A percentile compares a stretch with the other conserved stretches of the same genome.
Evolutionary conservation across 2,329 filamentous ascomycete species (phyloP).

Genomic region (Huntiella moniliformis): DNA sequence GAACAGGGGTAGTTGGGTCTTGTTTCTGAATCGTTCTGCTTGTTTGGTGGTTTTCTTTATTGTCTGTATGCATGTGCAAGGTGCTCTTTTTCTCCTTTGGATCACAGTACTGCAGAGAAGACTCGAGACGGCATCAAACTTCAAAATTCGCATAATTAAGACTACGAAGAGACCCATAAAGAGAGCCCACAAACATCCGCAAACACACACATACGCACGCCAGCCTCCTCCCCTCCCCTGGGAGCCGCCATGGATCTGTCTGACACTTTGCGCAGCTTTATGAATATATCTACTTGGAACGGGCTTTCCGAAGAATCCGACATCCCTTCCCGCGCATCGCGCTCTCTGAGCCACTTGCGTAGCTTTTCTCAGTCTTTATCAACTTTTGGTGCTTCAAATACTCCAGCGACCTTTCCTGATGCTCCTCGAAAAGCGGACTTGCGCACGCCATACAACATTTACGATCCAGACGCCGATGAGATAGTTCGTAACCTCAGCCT

Average conservation of each 20-base stretch:
- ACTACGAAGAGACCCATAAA: too few species aligned
- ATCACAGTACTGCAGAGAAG: too few species aligned
- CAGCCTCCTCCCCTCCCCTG: not conserved
- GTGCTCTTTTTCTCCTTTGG: too few species aligned
- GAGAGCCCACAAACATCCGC: too few species aligned
- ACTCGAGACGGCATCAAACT: too few species aligned
- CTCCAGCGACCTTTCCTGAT: slow-evolving; percentile 3
- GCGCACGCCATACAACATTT: slow-evolving; percentile 8
- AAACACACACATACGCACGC: too few species aligned
- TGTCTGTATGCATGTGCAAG: too few species aligned
- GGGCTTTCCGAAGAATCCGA: slow-evolving; percentile 19
- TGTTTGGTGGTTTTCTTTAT: too few species aligned
- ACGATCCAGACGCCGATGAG: slow-evolving; percentile 11
- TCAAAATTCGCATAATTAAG: too few species aligned
- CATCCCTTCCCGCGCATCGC: slow-evolving; percentile 7
- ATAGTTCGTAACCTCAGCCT: not conserved
- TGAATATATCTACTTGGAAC: slow-evolving; percentile 34
- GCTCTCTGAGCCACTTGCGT: slow-evolving; percentile 9
- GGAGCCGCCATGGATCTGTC: slow-evolving; percentile 4
- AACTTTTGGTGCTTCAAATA: not conserved
- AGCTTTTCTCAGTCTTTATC: slow-evolving; percentile 10
- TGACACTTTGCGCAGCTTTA: slow-evolving; percentile 24
- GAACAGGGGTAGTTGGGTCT: too few species aligned
- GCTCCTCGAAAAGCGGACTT: slow-evolving; percentile 3
- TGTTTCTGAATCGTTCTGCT: too few species aligned